Conservation (phyloP, 768 basidiomycete genomes). For the Termitomyces sp. region DNA sequence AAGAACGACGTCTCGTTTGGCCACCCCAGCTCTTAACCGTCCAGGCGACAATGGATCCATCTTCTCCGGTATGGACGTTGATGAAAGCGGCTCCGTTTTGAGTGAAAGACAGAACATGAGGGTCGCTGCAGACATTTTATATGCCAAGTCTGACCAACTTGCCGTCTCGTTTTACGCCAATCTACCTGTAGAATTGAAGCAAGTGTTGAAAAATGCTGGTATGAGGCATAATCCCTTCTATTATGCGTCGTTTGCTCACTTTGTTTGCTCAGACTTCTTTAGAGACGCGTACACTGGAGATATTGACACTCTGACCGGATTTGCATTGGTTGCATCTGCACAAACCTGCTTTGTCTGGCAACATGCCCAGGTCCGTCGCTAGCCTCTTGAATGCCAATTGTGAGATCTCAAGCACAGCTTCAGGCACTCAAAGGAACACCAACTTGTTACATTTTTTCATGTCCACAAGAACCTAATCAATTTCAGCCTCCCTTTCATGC, state of each 20-base stretch:
- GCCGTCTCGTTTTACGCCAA: slow-evolving; percentile 61
- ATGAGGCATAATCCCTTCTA: slow-evolving; percentile 11
- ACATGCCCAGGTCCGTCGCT: slow-evolving; percentile 53
- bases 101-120: slow-evolving; percentile 32
- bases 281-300: slow-evolving; percentile 63
- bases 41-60: slow-evolving; percentile 37
- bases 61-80: slow-evolving; percentile 63
- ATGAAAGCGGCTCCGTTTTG: slow-evolving; percentile 39
- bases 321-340: slow-evolving; percentile 65
- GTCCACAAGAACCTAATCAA: slow-evolving; percentile 44
- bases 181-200: slow-evolving; percentile 70
- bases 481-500: slow-evolving; percentile 45
- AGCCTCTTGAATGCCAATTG: background rate
- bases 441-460: slow-evolving; percentile 80
- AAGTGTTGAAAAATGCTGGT: slow-evolving; percentile 67
- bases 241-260: slow-evolving; percentile 1
- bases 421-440: slow-evolving; percentile 65
- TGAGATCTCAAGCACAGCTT: background rate
- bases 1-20: slow-evolving; percentile 33
- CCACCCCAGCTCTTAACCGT: slow-evolving; percentile 30
- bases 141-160: slow-evolving; percentile 73
- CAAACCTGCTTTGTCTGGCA: slow-evolving; percentile 84
- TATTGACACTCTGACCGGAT: slow-evolving; percentile 68
- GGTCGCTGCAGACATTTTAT: slow-evolving; percentile 38
- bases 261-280: slow-evolving; percentile 50